phyloP scores from a whole-genome alignment of 306 rosid genomes.

The Medicago ruthenica region DNA sequence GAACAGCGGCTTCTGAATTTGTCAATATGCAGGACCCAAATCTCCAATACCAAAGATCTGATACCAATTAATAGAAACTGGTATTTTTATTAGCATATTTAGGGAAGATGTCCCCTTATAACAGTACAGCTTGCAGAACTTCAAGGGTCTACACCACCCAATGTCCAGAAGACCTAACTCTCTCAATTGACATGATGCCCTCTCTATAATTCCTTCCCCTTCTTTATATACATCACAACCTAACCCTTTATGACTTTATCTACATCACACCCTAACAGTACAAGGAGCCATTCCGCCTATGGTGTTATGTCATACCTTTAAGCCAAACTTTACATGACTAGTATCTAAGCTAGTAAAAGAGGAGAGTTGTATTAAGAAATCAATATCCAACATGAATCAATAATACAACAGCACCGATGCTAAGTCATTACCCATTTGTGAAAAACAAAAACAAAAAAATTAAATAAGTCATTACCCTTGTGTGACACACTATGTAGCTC shows the following conservation, averaged over 20 bases:
- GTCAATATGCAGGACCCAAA: neutral
- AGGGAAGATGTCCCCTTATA: neutral
- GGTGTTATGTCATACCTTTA: neutral
- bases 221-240: neutral
- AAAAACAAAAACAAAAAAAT: neutral
- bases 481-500: neutral
- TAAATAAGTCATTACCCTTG: conserved; percentile 1
- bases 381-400: conserved; percentile 12
- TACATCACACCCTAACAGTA: neutral
- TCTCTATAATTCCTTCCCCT: neutral
- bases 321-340: conserved; percentile 2
- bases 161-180: neutral
- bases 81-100: neutral
- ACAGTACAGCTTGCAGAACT: conserved; percentile 1
- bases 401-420: neutral
- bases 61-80: neutral
- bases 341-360: conserved; percentile 1
- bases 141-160: neutral
- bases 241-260: neutral
- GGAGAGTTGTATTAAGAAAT: neutral
- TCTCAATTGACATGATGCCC: neutral
- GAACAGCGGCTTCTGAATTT: neutral
- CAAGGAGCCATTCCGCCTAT: neutral
- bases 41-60: neutral
- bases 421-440: conserved; percentile 3